Percentiles rank a stretch among this genome's conserved stretches.
Conservation (phyloP, 345 rosid genomes). For the Euclidium syriacum region DNA sequence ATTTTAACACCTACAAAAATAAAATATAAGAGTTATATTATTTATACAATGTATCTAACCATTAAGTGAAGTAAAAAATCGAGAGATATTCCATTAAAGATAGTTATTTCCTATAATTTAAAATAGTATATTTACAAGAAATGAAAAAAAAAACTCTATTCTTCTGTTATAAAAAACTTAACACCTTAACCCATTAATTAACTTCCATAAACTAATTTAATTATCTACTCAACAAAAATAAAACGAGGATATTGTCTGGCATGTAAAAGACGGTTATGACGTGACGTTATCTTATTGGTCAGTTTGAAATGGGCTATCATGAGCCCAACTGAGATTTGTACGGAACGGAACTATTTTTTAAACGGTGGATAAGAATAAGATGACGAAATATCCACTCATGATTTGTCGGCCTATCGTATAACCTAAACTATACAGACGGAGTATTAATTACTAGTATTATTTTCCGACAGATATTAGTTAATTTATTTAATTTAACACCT, state of each 20-base stretch:
- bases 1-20: slow-evolving; percentile 44
- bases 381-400: slow-evolving; percentile 6
- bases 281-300: slow-evolving; percentile 11
- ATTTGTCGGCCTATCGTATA: background rate
- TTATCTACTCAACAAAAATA: no score
- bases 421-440: background rate
- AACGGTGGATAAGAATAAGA: slow-evolving; percentile 15
- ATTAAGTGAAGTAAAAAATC: background rate
- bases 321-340: slow-evolving; percentile 21
- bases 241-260: background rate
- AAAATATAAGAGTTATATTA: background rate
- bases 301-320: background rate
- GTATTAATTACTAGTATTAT: no score
- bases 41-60: background rate
- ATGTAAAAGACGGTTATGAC: background rate
- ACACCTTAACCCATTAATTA: no score
- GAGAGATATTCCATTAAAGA: no score
- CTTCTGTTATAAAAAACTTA: no score
- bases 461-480: no score
- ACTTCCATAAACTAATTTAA: no score
- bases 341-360: background rate
- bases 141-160: no score
- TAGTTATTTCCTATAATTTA: no score
- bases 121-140: no score
- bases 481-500: background rate